Percentiles rank a stretch among this genome's conserved stretches.
These are phyloP conservation scores for Fusarium metavorans DNA, from an alignment of 2,329 filamentous ascomycete species.

Conservation along the genomic window DNA sequence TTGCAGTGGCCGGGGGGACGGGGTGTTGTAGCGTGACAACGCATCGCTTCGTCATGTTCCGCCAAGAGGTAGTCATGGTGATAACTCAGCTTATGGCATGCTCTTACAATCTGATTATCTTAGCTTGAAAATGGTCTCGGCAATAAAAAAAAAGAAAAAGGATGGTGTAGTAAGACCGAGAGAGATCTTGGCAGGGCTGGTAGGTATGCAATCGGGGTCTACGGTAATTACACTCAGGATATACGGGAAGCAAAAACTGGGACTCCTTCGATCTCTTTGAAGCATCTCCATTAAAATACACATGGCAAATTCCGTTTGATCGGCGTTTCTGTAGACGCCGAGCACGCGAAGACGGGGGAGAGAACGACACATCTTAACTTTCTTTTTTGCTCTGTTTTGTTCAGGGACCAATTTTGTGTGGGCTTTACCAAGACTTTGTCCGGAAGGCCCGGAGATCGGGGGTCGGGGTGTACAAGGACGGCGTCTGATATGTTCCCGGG, in stretches of 20 bases:
- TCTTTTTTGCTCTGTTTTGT: neutral
- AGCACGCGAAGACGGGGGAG: neutral
- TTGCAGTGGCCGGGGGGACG: neutral
- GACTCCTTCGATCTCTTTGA: neutral
- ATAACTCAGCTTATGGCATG: neutral
- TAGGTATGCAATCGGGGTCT: neutral
- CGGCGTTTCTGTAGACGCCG: constrained; percentile 2
- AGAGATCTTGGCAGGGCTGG: neutral
- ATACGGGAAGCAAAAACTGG: constrained; percentile 11
- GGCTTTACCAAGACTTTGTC: neutral
- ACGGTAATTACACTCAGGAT: neutral
- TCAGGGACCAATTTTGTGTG: neutral
- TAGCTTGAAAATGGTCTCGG: neutral
- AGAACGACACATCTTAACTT: neutral
- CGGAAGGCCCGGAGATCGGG: constrained; percentile 22
- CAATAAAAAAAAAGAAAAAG: neutral
- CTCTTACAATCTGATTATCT: neutral
- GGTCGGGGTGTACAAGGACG: constrained; percentile 9
- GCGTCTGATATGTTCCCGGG: constrained; percentile 1
- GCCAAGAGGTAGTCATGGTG: neutral
- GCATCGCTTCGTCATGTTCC: constrained; percentile 1
- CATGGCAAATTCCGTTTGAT: neutral
- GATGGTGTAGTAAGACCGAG: neutral
- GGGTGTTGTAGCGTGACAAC: neutral
- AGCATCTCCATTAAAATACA: neutral